phyloP scores from a whole-genome alignment of 306 rosid genomes.

The Cucurbita ficifolia region DNA sequence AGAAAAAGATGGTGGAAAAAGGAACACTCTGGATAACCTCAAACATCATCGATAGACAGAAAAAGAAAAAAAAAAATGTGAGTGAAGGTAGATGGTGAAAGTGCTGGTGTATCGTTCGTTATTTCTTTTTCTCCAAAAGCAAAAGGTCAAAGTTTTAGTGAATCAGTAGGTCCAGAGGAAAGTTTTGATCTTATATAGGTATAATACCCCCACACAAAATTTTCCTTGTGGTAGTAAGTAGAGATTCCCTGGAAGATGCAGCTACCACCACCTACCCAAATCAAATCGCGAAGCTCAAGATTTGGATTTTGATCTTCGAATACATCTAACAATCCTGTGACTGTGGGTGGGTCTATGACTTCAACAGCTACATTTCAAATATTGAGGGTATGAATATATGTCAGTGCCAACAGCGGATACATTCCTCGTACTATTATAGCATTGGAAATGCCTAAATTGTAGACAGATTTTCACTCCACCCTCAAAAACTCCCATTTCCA shows the following conservation, averaged over 20 bases:
- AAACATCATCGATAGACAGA: not conserved
- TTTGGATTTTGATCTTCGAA: not conserved
- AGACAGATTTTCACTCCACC: not conserved
- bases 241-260: not conserved
- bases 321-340: not conserved
- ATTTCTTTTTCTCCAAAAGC: too few relatives aligned
- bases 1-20: not conserved
- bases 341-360: too few relatives aligned
- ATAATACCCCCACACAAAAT: not conserved
- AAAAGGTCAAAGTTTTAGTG: not conserved
- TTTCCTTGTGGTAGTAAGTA: not conserved
- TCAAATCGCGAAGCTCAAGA: not conserved
- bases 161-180: not conserved
- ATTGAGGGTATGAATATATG: not conserved
- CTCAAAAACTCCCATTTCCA: not conserved
- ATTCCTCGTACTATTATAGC: not conserved
- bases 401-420: not conserved
- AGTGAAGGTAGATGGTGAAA: not conserved
- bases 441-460: not conserved
- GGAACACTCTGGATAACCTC: constrained; percentile 2
- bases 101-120: not conserved
- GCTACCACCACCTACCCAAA: not conserved
- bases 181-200: not conserved
- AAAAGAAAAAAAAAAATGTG: not conserved
- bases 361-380: too few relatives aligned